Percentiles rank a stretch among this genome's conserved stretches.
phyloP scores from a whole-genome alignment of 2,329 filamentous ascomycete genomes.

The Sporothrix sp. region DNA sequence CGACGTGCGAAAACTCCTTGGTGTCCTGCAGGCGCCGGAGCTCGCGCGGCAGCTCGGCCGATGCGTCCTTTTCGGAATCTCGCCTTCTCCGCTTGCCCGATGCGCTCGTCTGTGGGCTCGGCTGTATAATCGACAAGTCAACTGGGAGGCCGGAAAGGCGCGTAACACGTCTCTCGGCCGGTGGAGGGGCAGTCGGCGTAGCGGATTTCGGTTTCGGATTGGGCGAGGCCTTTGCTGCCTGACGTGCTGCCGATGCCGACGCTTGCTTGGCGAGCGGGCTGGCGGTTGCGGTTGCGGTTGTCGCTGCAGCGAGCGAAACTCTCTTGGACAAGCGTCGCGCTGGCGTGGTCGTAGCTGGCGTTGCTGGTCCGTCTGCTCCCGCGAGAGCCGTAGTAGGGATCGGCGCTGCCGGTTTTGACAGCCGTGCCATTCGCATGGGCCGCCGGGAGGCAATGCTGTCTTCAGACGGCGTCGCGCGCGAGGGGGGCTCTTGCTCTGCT shows the following conservation, averaged over 20 bases:
- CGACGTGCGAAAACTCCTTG: slow-evolving; percentile 51
- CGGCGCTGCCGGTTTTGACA: background rate
- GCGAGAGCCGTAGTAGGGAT: too few species aligned
- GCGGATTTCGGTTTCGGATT: background rate
- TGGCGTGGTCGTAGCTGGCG: too few species aligned
- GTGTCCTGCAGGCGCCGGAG: slow-evolving; percentile 51
- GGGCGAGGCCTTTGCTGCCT: background rate
- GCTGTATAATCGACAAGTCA: slow-evolving; percentile 35
- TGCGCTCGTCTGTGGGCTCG: slow-evolving; percentile 23
- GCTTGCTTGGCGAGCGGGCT: background rate
- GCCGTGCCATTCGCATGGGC: slow-evolving; percentile 11
- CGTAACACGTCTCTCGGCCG: slow-evolving; percentile 29
- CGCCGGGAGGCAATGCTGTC: slow-evolving; percentile 9
- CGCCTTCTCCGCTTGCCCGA: slow-evolving; percentile 52
- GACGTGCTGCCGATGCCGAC: background rate
- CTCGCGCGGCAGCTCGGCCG: slow-evolving; percentile 34
- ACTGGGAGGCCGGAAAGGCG: slow-evolving; percentile 35
- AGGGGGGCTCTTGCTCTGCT: background rate
- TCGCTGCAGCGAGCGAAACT: background rate
- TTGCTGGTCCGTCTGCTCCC: too few species aligned
- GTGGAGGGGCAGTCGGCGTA: background rate
- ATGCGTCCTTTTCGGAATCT: slow-evolving; percentile 25
- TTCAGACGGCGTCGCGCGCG: background rate
- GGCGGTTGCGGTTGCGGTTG: background rate
- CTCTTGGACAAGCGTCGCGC: too few species aligned